Base-by-base conservation (phyloP, 2,329 filamentous ascomycete species). In the Colletotrichum chlorophyti region DNA sequence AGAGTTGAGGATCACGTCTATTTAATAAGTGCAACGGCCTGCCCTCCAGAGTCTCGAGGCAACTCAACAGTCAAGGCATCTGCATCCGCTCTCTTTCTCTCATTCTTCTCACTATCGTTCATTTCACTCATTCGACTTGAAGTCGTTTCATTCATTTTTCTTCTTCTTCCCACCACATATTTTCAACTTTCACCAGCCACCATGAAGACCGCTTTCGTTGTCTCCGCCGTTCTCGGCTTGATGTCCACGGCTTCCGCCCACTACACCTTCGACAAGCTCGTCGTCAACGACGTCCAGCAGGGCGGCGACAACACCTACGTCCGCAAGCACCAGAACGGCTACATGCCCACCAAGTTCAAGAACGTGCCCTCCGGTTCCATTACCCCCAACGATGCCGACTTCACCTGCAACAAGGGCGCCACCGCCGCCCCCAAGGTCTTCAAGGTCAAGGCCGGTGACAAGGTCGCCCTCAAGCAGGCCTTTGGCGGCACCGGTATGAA, bases 211-310 rank as follows among this genome's bases (percentile, higher is more conserved):
- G 40, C 50, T 19, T 15, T 32, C 51, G 31, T 40, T 35, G 24
- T 60, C 40, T 32, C 57, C 38, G 43, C 51, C 52, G 37, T 58
- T 29, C 32, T 58, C 35, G 58, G 31, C 48, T 43, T 61, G 14
- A 37, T 26, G 6, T 43, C 54, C 29, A 32, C 45, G 14, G 34
- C 43, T n/a, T 51, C 53, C 4, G 62, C 65, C 21, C 64, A 67
- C 49, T 68, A 67, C 64, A 66, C 63, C 59, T 67, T 67, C 26
- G 60, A 62, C 57, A 62, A 63, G 48, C 53, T 67, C 17, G 26
- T 61, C 6, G 32, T 65, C 57, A 66, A 67, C 61, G 64, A 59
- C 14, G 38, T 38, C n/a, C 42, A 51, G 47, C 50, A 58, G 38
- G 65, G 65, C 15, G 53, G 58, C 14, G 62, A 63, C 60, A 62